Base-by-base conservation (phyloP, 371 early-diverging fungal species). In the Blakeslea trispora region DNA sequence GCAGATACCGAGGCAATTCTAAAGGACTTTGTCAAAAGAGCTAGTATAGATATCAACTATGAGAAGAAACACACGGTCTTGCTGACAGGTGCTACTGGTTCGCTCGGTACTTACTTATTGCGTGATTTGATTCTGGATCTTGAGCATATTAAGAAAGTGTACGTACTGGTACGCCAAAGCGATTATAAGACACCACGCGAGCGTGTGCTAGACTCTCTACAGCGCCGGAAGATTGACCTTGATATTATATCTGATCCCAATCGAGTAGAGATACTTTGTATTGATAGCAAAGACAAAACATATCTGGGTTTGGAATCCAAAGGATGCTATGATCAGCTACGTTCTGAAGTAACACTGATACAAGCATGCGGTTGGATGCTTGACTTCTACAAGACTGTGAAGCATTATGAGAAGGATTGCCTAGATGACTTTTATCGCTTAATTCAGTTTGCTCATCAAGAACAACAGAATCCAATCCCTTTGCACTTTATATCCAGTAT, bases 1-100 rank as follows among this genome's bases (percentile, higher is more conserved):
- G 11, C 11, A 9, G 37, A 37, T 37, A 37, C 61, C 18, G 28
- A 3, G 46, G 49, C 15, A 32, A 40, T 1, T 35, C 22, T 17
- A 0, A 24, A 57, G 10, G 14, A 24, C 0, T 72, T 68, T 23
- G n/a, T 68, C 13, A 31, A 53, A 14, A 55, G 48, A 0, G 69
- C 69, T 32, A 57, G 58, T 21, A 50, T 46, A 7, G 49, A 54
- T 2, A 18, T 22, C 11, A 32, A n/a, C 2, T 10, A 41, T 28
- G 19, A 21, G 7, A 24, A 35, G 11, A 50, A 22, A 8, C 57
- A 70, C 10, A 63, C 66, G 0, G 59, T 72, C 11, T 23, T 77
- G 39, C 34, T 73, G 14, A 70, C 73, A 7, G 77, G 77, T 4
- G 69, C 73, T 8, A 77, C 71, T 37, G 77, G 77, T 1, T 66